phyloP scores from a whole-genome alignment of 2,329 filamentous ascomycete genomes.

The Fusarium subtropicale region DNA sequence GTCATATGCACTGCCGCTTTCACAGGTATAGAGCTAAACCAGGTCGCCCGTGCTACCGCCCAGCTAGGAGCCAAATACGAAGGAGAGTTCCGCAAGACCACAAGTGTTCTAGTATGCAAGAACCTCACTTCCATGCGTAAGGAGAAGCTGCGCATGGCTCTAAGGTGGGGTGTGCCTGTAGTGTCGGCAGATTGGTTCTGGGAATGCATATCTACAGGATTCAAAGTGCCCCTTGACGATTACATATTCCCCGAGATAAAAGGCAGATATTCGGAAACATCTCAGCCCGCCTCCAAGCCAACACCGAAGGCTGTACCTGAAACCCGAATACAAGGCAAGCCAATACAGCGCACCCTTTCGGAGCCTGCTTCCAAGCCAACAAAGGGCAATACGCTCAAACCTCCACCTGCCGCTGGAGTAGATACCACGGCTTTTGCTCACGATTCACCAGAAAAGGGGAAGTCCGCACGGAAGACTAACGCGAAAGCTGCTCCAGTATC shows the following conservation, averaged over 20 bases:
- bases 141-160: constrained; percentile 83
- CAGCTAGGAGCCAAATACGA: constrained; percentile 85
- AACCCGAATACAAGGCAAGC: constrained; percentile 16
- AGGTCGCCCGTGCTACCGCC: constrained; percentile 80
- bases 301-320: constrained; percentile 8
- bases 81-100: constrained; percentile 76
- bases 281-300: constrained; percentile 16
- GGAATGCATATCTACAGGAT: constrained; percentile 75
- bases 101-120: constrained; percentile 83
- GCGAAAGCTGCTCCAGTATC: constrained; percentile 6
- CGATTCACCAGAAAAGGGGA: constrained; percentile 45
- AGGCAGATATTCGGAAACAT: constrained; percentile 44
- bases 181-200: constrained; percentile 87
- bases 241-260: constrained; percentile 63
- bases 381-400: constrained; percentile 32
- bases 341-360: constrained; percentile 40
- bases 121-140: constrained; percentile 66
- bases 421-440: constrained; percentile 56
- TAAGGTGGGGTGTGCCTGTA: constrained; percentile 81
- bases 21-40: constrained; percentile 83
- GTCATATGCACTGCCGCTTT: constrained; percentile 86
- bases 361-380: constrained; percentile 29
- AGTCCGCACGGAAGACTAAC: constrained; percentile 15
- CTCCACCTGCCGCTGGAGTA: constrained; percentile 47
- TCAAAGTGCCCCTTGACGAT: constrained; percentile 57